These are phyloP conservation scores for Funneliformis geosporum DNA, from an alignment of 192 early-diverging fungal genomes.

Conservation along the genomic window DNA sequence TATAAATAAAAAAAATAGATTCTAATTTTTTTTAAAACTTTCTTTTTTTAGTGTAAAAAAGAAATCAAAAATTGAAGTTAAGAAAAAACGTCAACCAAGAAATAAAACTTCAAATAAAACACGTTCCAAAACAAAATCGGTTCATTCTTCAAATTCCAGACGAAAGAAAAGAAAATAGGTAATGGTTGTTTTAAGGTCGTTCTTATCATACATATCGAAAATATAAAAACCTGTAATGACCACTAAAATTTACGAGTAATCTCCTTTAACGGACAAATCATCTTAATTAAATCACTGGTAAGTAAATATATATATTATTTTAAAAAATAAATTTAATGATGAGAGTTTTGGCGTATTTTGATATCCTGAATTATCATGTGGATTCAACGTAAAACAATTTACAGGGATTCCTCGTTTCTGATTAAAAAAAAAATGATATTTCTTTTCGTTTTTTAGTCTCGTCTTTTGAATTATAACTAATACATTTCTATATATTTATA, in stretches of 20 bases:
- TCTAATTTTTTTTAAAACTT: too few species aligned
- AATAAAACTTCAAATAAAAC: neutral
- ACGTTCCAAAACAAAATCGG: neutral
- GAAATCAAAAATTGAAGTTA: neutral
- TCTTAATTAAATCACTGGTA: neutral
- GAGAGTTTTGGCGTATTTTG: conserved; percentile 1
- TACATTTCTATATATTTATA: neutral
- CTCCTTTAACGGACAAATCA: neutral
- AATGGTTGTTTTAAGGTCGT: too few species aligned
- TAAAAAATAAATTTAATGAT: neutral
- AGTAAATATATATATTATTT: neutral
- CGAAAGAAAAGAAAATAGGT: neutral
- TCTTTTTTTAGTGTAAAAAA: neutral
- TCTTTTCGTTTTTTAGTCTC: neutral
- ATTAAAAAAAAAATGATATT: neutral
- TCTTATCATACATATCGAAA: too few species aligned
- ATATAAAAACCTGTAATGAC: too few species aligned
- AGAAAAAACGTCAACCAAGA: neutral
- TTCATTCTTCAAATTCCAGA: neutral
- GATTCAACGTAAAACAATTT: neutral
- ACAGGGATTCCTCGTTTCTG: conserved; percentile 19
- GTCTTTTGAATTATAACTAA: neutral
- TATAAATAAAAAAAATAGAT: too few species aligned
- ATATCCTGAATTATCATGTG: conserved; percentile 1
- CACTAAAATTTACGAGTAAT: too few species aligned